Conservation (phyloP, 495 filamentous ascomycete species). For the Pyronema omphalodes region DNA sequence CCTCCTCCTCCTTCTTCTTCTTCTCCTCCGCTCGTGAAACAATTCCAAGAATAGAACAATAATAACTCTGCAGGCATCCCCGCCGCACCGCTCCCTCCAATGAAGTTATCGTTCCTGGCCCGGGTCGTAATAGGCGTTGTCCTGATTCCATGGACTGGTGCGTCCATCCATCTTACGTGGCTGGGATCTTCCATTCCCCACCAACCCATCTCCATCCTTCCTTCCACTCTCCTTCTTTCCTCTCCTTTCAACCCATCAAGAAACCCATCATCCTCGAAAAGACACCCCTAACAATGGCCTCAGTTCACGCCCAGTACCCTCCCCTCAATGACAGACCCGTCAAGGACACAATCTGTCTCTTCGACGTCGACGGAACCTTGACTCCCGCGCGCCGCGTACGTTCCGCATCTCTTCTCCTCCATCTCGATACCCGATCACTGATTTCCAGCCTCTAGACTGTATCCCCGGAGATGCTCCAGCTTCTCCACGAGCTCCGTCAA, state of each 20-base stretch:
- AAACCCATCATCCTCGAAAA: background rate
- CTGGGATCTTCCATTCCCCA: background rate
- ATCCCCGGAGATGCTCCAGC: conserved; percentile 59
- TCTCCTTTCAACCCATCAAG: conserved; percentile 4
- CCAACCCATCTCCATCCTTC: background rate
- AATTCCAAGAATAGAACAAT: too few species aligned
- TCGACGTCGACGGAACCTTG: conserved; percentile 84
- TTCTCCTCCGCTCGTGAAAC: too few species aligned
- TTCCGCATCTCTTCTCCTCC: conserved; percentile 5
- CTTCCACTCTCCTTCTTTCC: background rate
- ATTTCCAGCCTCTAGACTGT: conserved; percentile 30
- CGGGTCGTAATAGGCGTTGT: too few species aligned
- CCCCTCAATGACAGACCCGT: conserved; percentile 62
- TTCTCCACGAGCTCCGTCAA: conserved; percentile 62
- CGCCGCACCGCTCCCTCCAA: too few species aligned
- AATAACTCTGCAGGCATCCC: too few species aligned
- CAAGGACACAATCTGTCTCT: conserved; percentile 77
- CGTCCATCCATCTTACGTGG: too few species aligned
- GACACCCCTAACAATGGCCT: conserved; percentile 13
- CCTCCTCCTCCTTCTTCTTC: too few species aligned
- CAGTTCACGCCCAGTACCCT: conserved; percentile 34
- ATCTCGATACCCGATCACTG: background rate
- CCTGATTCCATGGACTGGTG: too few species aligned
- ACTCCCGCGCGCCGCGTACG: conserved; percentile 55
- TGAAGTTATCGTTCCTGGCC: too few species aligned